A percentile compares a stretch with the other conserved stretches of the same genome.
These are phyloP conservation scores for Stachybotrys chlorohalonatus DNA, from an alignment of 2,329 filamentous ascomycete genomes.

Conservation along the genomic window DNA sequence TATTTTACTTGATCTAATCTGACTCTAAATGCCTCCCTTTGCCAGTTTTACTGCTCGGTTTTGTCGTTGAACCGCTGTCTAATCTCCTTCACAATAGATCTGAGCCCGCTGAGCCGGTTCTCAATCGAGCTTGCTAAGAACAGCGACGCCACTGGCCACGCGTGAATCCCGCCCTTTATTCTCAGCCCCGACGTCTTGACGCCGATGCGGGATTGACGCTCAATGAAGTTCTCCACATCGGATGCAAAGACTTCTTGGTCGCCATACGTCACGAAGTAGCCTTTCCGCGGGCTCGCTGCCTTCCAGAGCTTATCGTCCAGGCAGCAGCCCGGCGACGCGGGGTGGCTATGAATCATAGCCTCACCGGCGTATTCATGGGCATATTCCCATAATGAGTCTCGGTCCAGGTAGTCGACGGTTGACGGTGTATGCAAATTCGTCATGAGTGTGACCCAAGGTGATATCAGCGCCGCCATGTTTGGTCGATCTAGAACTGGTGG, in stretches of 20 bases:
- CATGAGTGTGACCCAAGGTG: conserved; percentile 70
- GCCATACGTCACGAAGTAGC: conserved; percentile 64
- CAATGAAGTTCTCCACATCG: conserved; percentile 55
- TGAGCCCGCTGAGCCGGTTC: conserved; percentile 43
- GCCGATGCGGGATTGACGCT: conserved; percentile 42
- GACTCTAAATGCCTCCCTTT: conserved; percentile 22
- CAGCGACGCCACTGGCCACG: conserved; percentile 68
- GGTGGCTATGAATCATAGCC: conserved; percentile 20
- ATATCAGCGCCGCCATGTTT: conserved; percentile 61
- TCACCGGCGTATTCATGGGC: conserved; percentile 57
- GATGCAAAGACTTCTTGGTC: conserved; percentile 69
- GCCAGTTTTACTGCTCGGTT: conserved; percentile 4
- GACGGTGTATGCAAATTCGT: conserved; percentile 61
- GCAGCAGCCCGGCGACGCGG: conserved; percentile 60
- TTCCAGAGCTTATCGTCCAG: conserved; percentile 58
- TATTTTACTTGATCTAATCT: conserved; percentile 59
- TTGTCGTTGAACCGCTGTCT: conserved; percentile 18
- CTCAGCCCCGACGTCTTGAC: conserved; percentile 47
- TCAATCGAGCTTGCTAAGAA: conserved; percentile 41
- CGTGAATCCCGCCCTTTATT: conserved; percentile 63
- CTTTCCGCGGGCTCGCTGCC: conserved; percentile 54
- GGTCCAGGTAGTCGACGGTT: conserved; percentile 65
- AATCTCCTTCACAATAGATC: conserved; percentile 27
- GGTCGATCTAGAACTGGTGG: conserved; percentile 19
- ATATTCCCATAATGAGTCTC: conserved; percentile 56